phyloP scores from a whole-genome alignment of 192 early-diverging fungal species.

The Coemansia sp. region DNA sequence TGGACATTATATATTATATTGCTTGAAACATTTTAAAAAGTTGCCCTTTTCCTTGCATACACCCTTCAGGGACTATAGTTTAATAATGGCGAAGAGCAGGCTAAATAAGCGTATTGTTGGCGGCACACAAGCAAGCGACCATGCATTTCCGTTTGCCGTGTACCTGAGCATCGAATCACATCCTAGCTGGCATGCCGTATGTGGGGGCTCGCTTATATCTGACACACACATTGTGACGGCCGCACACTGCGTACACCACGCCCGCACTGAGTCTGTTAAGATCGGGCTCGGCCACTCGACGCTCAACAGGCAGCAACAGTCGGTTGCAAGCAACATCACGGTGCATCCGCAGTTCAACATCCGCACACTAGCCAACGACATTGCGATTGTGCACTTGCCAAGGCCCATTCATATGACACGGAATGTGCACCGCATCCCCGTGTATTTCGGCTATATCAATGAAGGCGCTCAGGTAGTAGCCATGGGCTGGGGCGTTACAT shows the following conservation, averaged over 20 bases:
- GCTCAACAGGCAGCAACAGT: conserved; percentile 11
- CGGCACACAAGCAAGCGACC: conserved; percentile 19
- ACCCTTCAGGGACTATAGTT: too few relatives aligned
- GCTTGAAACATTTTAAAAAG: not conserved
- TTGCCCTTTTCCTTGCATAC: too few relatives aligned
- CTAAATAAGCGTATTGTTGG: conserved; percentile 45
- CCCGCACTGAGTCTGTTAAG: conserved; percentile 10
- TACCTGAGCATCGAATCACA: conserved; percentile 42
- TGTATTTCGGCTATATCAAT: conserved; percentile 32
- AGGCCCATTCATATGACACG: not conserved
- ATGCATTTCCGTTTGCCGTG: conserved; percentile 48
- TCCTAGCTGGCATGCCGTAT: conserved; percentile 45
- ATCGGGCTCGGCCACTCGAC: conserved; percentile 32
- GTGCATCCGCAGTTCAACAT: conserved; percentile 26
- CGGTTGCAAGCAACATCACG: not conserved
- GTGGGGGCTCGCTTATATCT: conserved; percentile 49
- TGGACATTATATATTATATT: not conserved
- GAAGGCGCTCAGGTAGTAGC: conserved; percentile 20
- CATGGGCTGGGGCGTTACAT: conserved; percentile 55
- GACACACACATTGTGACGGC: conserved; percentile 44
- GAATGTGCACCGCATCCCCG: conserved; percentile 22
- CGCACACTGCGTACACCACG: conserved; percentile 45
- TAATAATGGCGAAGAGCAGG: conserved; percentile 18
- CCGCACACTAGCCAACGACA: conserved; percentile 47
- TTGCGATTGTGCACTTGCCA: conserved; percentile 41